A percentile compares a stretch with the other conserved stretches of the same genome.
Conservation (phyloP, 2,329 filamentous ascomycete genomes). For the Fusarium nodosum region DNA sequence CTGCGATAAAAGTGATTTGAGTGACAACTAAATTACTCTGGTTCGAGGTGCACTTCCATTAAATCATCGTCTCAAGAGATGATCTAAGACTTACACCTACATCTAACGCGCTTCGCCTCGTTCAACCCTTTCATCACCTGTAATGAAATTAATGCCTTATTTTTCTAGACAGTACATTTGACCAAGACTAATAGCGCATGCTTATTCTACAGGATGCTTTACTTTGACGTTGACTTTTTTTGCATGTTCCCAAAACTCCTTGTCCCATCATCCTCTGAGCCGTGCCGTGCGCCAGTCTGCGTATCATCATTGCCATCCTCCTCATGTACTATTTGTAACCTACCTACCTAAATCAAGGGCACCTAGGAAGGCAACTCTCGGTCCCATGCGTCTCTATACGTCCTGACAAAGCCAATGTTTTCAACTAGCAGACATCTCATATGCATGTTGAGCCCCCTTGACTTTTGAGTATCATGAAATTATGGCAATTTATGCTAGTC, state of each 20-base stretch:
- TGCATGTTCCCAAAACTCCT: constrained; percentile 48
- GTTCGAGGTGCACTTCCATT: too few relatives aligned
- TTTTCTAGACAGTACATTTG: constrained; percentile 17
- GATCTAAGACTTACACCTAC: constrained; percentile 19
- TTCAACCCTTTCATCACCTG: neutral
- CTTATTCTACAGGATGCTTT: constrained; percentile 45
- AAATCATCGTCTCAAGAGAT: constrained; percentile 3
- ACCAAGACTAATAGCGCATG: constrained; percentile 32
- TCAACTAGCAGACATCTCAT: constrained; percentile 9
- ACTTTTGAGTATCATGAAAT: constrained; percentile 17
- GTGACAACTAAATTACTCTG: too few relatives aligned
- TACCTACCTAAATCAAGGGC: constrained; percentile 7
- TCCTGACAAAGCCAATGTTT: constrained; percentile 15
- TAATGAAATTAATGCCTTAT: neutral
- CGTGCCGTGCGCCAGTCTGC: constrained; percentile 43
- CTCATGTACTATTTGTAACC: constrained; percentile 14
- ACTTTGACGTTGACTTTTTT: constrained; percentile 44
- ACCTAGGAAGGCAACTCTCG: constrained; percentile 18
- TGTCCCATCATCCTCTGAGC: constrained; percentile 26
- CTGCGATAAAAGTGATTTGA: too few relatives aligned
- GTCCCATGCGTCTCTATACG: constrained; percentile 30
- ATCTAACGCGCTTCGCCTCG: neutral
- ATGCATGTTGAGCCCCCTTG: constrained; percentile 10
- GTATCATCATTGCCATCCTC: constrained; percentile 32
- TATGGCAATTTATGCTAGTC: constrained; percentile 55